Base-by-base conservation (phyloP, 1,284 basidiomycete genomes). In the Naganishia sp. region DNA sequence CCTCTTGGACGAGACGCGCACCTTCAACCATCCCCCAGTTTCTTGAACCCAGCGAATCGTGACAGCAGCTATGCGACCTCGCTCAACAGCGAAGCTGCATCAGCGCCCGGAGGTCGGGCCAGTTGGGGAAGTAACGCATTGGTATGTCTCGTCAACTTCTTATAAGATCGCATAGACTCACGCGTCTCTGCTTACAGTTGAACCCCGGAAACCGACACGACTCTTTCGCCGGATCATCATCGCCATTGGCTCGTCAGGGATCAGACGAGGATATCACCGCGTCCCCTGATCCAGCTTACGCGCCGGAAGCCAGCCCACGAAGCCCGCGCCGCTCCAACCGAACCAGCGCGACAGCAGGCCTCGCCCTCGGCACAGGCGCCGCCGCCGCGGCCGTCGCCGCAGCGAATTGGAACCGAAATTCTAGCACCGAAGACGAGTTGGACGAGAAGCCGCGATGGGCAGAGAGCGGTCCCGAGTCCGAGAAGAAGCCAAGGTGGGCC, bases 81-180 rank as follows among this genome's bases (percentile, higher is more conserved):
- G 42, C 43, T 63, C 6, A 55, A 54, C 44, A 63, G 61, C 42
- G 61, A 53, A 36, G 48, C 57, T 10, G 36, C 56, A 18, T 36
- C 44, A 48, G 65, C 23, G 31, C 46, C 48, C 18, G 39, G 42
- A 25, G 23, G 45, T 31, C 48, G 65, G 52, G 56, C 49, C 15
- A 66, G 65, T 61, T 66, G 65, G 65, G 65, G 56, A 54, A 66
- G 65, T 33, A 57, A 52, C 21, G 65, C 65, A 21, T 25, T 60
- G 48, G 65, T 66, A 31, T 60, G 65, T 65, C 2, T 10, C 23
- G 6, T 42, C 42, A 28, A 50, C 18, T 63, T 13, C 16, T 25
- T 33, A 1, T 15, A 25, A 5, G 13, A 13, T 21, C 18, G 11
- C 6, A 28, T 39, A 23, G 21, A 21, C 21, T 49, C 48, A 23